Conservation (phyloP, 768 basidiomycete genomes). For the Mycena vulgaris region DNA sequence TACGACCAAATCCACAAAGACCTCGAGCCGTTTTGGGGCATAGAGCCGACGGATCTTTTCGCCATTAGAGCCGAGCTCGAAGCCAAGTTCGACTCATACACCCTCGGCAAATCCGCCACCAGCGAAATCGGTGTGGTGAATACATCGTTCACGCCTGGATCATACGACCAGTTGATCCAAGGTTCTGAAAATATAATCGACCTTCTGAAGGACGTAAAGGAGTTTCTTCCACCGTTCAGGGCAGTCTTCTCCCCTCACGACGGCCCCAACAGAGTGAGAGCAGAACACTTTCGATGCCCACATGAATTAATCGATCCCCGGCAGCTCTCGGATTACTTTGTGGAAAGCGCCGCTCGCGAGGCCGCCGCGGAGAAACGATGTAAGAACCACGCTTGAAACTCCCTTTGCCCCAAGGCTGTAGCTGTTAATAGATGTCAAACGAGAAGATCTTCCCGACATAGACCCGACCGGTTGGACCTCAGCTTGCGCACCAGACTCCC, state of each 20-base stretch:
- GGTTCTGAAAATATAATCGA: slow-evolving; percentile 50
- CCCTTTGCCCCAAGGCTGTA: neutral
- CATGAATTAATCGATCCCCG: neutral
- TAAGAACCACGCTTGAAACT: slow-evolving; percentile 19
- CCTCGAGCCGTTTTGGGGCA: slow-evolving; percentile 87
- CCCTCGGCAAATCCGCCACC: slow-evolving; percentile 55
- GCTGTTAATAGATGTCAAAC: slow-evolving; percentile 44
- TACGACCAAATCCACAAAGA: slow-evolving; percentile 84
- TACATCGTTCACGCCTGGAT: slow-evolving; percentile 54
- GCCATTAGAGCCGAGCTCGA: slow-evolving; percentile 55
- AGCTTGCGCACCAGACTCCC: slow-evolving; percentile 57
- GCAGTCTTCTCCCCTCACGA: slow-evolving; percentile 64
- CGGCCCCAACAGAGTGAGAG: slow-evolving; percentile 53
- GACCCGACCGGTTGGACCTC: slow-evolving; percentile 55
- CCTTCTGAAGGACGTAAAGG: slow-evolving; percentile 56
- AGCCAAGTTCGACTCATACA: slow-evolving; percentile 57
- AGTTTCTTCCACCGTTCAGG: slow-evolving; percentile 61
- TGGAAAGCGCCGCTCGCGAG: slow-evolving; percentile 42
- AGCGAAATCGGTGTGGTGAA: slow-evolving; percentile 48
- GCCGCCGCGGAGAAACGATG: slow-evolving; percentile 40
- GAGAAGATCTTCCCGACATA: slow-evolving; percentile 52
- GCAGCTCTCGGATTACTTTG: slow-evolving; percentile 38
- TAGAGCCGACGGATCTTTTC: slow-evolving; percentile 63
- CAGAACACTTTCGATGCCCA: neutral
- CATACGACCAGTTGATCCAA: slow-evolving; percentile 53